phyloP scores from a whole-genome alignment of 2,329 filamentous ascomycete genomes.

The Aspergillus uvarum region DNA sequence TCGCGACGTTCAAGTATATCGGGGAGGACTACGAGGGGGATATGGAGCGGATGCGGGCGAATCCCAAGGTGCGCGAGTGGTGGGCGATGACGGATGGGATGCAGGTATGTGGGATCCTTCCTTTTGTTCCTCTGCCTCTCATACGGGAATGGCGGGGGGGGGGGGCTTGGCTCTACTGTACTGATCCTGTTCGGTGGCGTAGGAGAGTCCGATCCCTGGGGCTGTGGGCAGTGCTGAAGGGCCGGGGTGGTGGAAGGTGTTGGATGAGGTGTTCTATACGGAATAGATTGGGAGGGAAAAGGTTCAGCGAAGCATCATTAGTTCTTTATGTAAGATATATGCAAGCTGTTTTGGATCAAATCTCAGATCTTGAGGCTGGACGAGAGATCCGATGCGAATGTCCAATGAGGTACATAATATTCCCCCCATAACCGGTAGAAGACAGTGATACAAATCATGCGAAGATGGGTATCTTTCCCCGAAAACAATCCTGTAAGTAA shows the following conservation, averaged over 20 bases:
- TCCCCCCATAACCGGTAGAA: neutral
- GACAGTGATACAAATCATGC: constrained; percentile 17
- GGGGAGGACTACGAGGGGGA: constrained; percentile 70
- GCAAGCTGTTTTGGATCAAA: neutral
- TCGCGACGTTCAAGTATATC: constrained; percentile 77
- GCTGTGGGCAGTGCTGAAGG: constrained; percentile 36
- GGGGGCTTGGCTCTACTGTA: no score
- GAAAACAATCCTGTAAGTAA: constrained; percentile 17
- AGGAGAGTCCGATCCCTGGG: constrained; percentile 35
- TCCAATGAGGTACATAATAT: neutral
- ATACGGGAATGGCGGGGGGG: no score
- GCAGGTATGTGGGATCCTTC: constrained; percentile 53
- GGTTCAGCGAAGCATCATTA: neutral
- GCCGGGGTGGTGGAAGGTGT: constrained; percentile 37
- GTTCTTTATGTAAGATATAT: neutral
- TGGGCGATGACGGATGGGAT: constrained; percentile 77
- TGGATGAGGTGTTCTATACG: constrained; percentile 38
- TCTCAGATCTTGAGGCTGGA: neutral
- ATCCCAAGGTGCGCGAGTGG: constrained; percentile 73
- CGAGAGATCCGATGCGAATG: neutral
- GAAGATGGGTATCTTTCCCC: constrained; percentile 28
- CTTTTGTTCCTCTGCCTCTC: neutral
- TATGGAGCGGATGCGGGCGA: constrained; percentile 73
- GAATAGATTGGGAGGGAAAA: constrained; percentile 17
- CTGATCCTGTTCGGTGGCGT: neutral